Conservation (phyloP, 1,139 yeast species). For the Debaryomyces coudertii region DNA sequence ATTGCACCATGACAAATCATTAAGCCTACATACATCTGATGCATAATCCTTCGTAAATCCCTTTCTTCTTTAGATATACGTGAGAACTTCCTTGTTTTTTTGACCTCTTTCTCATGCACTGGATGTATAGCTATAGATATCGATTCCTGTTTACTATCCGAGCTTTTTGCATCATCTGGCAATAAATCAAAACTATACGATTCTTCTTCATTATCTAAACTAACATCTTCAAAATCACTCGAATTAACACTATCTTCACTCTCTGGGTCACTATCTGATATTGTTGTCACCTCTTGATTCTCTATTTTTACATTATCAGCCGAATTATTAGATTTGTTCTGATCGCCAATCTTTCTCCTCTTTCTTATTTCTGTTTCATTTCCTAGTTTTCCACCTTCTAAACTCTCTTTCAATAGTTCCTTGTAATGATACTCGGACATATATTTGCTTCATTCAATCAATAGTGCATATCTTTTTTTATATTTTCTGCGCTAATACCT, state of each 20-base stretch:
- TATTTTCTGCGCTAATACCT: background rate
- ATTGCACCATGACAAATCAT: conserved; percentile 67
- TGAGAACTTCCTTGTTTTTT: conserved; percentile 28
- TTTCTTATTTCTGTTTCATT: conserved; percentile 9
- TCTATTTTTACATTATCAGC: background rate
- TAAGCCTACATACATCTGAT: conserved; percentile 58
- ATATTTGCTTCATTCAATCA: background rate
- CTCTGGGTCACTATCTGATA: conserved; percentile 14
- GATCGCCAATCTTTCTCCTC: conserved; percentile 8
- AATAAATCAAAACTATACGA: conserved; percentile 19
- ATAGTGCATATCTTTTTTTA: background rate
- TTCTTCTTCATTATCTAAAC: conserved; percentile 16
- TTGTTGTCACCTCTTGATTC: conserved; percentile 9
- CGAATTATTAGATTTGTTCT: background rate
- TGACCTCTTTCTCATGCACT: conserved; percentile 13
- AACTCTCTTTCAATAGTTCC: conserved; percentile 8
- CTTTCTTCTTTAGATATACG: conserved; percentile 60
- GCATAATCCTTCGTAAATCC: conserved; percentile 52
- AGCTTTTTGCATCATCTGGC: conserved; percentile 30
- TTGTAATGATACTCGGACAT: conserved; percentile 15
- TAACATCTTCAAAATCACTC: conserved; percentile 40
- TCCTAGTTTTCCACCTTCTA: background rate
- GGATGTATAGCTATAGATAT: conserved; percentile 22
- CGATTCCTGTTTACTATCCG: conserved; percentile 15
- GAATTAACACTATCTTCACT: conserved; percentile 26